Evolutionary conservation across 2,329 filamentous ascomycete species (phyloP), one percentile per base, ranked within the genome.

Genomic region (Scedosporium apiospermum): DNA sequence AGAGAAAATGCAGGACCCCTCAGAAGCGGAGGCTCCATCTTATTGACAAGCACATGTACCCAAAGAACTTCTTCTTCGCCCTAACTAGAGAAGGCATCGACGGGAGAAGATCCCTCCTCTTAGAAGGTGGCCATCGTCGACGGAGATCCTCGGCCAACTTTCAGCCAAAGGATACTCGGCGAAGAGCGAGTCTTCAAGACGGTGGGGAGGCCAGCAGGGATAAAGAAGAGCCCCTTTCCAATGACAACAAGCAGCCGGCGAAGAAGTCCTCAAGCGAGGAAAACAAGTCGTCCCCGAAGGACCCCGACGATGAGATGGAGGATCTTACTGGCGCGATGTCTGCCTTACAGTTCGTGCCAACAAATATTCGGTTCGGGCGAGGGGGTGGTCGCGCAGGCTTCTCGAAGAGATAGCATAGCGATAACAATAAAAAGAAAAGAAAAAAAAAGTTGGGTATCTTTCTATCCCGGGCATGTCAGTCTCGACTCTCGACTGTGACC

Each of bases 21-120:
- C 87, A 90, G 69, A 98, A 96, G 75, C 85, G 95, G 55, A 83
- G 90, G 41, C 85, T 91, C 72, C 93, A 99, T 78, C 80, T 96
- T 67, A 91, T 96, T 67, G 93, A 96, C 78, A 97, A 96, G 76
- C 95, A 99, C 74, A 83, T 88, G 76, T 99, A 95, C 71, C 93
- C 93, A 10, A 86, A 85, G 71, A 89, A 90, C 69, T 96, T 92
- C 75, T 93, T 96, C 74, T 96, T 96, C 69, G 85, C 86, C 59
- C 84, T 98, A 61, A 88, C 96, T 2, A 90, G 92, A 67, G 86
- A 91, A 65, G 95, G 95, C n/a, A 90, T 97, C 65, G 93, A 97
- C 70, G 88, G 88, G 58, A 85, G 90, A 60, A 86, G 81, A 53
- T 96, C 91, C 18, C 85, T 99, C 75, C 78, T 98, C 12, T 79